Base-by-base conservation (phyloP, 192 early-diverging fungal genomes). In the Allomyces macrogynus region DNA sequence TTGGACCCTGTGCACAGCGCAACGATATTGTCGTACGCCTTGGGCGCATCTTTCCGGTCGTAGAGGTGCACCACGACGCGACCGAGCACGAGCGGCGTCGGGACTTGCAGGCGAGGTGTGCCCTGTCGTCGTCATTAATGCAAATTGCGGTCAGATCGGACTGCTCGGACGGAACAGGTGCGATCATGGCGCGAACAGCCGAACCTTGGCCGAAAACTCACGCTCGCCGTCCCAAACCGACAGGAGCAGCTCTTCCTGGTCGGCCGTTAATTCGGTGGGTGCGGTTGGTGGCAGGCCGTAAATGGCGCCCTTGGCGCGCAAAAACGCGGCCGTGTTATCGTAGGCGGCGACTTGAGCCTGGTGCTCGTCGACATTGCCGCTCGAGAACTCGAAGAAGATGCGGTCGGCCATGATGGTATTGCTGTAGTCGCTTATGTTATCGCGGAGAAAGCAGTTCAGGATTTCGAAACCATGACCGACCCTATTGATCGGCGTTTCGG, bases 1-100 rank as follows among this genome's bases (percentile, higher is more conserved):
- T 66, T 69, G 18, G 66, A 67, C 11, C 74, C 75, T 22, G 66
- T 66, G 64, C 73, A 75, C 10, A 77, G 44, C 0, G 49, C 11
- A 16, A 26, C 24, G 66, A 77, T 76, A 43, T 77, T 77, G 16
- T 76, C 71, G 44, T 68, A 68, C 0, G 74, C 73, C 63, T 75
- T 75, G 9, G 74, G 74, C 18, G 44, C 44, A 61, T 68, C 69
- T 3, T 70, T 63, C 42, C 66, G 43, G 20, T 64, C 63, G 54
- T 60, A 65, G 12, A 75, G 40, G 24, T 67, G 68, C 60, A 75
- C 66, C 9, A 66, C 69, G 4, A 75, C 16, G 8, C 67, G 63
- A 22, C 74, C 74, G 24, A 69, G 70, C 4, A 10, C 32, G 4
- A 75, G 63, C 7, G 71, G 63, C 1, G 24, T 44, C 22, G 70